Base-by-base conservation (phyloP, 2,329 filamentous ascomycete genomes). In the Botrytis aclada region DNA sequence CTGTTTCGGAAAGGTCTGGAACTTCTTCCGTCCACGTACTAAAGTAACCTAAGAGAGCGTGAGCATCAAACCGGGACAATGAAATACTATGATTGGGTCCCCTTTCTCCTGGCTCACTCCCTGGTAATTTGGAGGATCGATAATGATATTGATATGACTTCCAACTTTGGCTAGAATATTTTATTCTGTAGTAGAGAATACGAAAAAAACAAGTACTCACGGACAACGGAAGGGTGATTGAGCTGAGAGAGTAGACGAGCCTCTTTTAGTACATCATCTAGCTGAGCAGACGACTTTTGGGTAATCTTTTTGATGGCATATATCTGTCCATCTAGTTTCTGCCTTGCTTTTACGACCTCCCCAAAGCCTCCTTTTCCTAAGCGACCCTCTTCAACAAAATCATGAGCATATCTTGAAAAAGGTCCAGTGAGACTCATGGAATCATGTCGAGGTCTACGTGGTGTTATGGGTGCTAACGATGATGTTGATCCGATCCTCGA, bases 251-350 rank as follows among this genome's bases (percentile, higher is more conserved):
- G 85, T 14, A 98, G 84, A 80, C 95, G 92, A 58, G 98, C 95
- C 81, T 96, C 93, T 71, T 93, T 94, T 39, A 95, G 81, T 20
- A 95, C 90, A 80, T 97, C 93, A 0, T 92, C 95, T 56, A 98
- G 85, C 73, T 92, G 93, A 73, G 90, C 87, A 39, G 92, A 88
- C 1, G 93, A 93, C 69, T 91, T 91, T 77, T 96, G 93, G 1
- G 90, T 93, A 75, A 99, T 96, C 81, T 98, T 98, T 82, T 99
- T 99, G 80, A 99, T 93, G 29, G 96, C 96, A 82, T 98, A 99
- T 61, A 97, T 91, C 73, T 95, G 93, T 0, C 93, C 93, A 80
- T 98, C 96, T 6, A 98, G 88, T 83, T 96, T 97, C 82, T 97
- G 97, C 45, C 95, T 89, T 4, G 95, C 95, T 81, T 97, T 97